Base-by-base conservation (phyloP, 768 basidiomycete species). In the Lactarius evosmus region DNA sequence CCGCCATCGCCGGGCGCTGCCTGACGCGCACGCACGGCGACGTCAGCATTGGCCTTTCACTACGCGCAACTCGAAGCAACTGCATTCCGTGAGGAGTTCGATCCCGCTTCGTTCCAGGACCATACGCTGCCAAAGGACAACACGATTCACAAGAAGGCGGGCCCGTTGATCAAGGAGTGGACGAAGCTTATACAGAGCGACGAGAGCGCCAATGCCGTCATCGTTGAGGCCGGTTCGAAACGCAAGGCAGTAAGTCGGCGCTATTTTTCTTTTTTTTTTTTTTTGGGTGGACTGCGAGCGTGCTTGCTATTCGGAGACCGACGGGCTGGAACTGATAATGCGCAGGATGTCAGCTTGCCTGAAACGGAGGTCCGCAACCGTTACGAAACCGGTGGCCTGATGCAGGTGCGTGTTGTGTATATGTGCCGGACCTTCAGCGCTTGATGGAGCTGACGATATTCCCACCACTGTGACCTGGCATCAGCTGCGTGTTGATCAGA, bases 1-100 rank as follows among this genome's bases (percentile, higher is more conserved):
- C 52, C 51, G 11, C 38, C 27, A 9, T 51, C 16, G 16, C 38
- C 22, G 29, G 30, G 19, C 17, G 34, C 62, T 58, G 54, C 41
- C 61, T 60, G 27, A 68, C 50, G 30, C 17, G 51, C 49, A 17
- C 17, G 51, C 49, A 17, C 34, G 19, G 49, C 52, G 16, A 25
- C 19, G 40, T 46, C 69, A 93, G 92, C 91, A 5, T 82, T 98
- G 58, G 88, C 88, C 14, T 93, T 85, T 69, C 92, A 95, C 72
- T 94, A 95, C 73, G 90, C 85, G 22, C 91, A 95, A 70, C 82
- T 98, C 8, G 87, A 97, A 75, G 93, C 96, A 8, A 87, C 85
- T 59, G 97, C 97, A 0, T 95, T 98, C 76, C 86, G 91, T 57
- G 92, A 97, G 71, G 85, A 94, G 63, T 97, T 88, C 67, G 86